phyloP scores from a whole-genome alignment of 768 basidiomycete genomes.

The Kwoniella sp. region DNA sequence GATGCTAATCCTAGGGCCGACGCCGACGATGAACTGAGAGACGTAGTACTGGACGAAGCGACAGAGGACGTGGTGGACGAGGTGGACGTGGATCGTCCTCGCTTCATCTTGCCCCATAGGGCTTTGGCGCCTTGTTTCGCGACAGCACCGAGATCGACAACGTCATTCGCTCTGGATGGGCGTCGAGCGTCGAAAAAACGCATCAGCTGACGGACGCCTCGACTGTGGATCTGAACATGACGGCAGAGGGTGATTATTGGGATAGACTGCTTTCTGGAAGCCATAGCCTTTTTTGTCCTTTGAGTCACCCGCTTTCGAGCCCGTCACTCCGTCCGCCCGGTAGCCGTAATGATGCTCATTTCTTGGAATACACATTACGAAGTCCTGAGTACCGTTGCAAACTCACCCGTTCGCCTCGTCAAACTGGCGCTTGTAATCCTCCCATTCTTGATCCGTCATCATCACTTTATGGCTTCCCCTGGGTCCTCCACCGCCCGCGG shows the following conservation, averaged over 20 bases:
- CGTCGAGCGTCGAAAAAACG: no score
- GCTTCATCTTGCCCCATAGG: slow-evolving; percentile 48
- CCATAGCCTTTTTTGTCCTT: no score
- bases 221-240: no score
- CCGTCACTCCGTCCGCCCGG: no score
- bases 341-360: no score
- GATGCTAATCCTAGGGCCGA: neutral
- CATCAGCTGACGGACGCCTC: no score
- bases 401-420: slow-evolving; percentile 29
- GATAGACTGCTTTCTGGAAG: neutral
- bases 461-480: slow-evolving; percentile 23
- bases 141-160: slow-evolving; percentile 46
- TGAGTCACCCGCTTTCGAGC: no score
- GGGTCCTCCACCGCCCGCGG: neutral
- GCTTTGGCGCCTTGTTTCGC: slow-evolving; percentile 41
- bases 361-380: no score
- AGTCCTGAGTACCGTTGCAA: neutral
- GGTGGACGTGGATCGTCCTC: slow-evolving; percentile 9
- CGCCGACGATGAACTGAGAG: neutral
- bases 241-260: neutral
- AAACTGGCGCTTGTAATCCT: slow-evolving; percentile 44
- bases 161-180: slow-evolving; percentile 28
- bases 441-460: slow-evolving; percentile 51
- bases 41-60: slow-evolving; percentile 1
- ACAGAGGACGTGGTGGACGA: slow-evolving; percentile 9